Evolutionary conservation across 306 rosid species (phyloP).

Genomic region (Cucurbita moschata): DNA sequence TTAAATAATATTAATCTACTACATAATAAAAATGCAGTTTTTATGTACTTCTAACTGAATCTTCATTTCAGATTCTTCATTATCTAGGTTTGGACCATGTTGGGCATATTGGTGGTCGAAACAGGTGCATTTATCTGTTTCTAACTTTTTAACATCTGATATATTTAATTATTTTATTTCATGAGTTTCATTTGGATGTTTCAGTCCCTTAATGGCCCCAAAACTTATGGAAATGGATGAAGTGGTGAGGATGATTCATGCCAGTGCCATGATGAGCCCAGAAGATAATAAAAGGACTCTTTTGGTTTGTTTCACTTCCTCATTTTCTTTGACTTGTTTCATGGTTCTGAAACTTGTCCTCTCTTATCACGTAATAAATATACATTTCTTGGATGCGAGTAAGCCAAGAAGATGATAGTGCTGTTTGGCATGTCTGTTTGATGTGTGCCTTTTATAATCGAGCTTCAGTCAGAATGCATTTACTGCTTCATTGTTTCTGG

Average conservation of each 20-base stretch:
- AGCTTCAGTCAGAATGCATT: not conserved
- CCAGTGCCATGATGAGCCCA: slow-evolving; percentile 25
- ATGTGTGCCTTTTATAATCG: not conserved
- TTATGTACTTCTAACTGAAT: slow-evolving; percentile 15
- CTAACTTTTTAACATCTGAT: not conserved
- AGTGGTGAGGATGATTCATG: slow-evolving; percentile 67
- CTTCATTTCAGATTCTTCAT: slow-evolving; percentile 81
- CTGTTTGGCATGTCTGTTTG: not conserved
- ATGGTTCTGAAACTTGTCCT: not conserved
- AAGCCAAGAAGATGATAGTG: not conserved
- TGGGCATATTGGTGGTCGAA: slow-evolving; percentile 93
- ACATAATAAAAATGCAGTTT: not conserved
- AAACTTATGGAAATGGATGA: slow-evolving; percentile 93
- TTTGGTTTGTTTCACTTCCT: slow-evolving; percentile 47
- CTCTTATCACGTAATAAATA: not conserved
- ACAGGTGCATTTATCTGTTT: slow-evolving; percentile 29
- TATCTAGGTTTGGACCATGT: slow-evolving; percentile 96
- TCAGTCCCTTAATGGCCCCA: slow-evolving; percentile 70
- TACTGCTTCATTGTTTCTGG: not conserved
- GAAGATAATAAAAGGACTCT: slow-evolving; percentile 46
- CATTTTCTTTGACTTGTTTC: not conserved
- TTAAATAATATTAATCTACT: not conserved
- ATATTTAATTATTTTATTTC: slow-evolving; percentile 5
- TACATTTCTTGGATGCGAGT: not conserved
- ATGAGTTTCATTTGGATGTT: slow-evolving; percentile 16